Evolutionary conservation across 1,284 basidiomycete species (phyloP), one percentile per base, ranked within the genome.

Genomic region (Schizophyllum amplum): DNA sequence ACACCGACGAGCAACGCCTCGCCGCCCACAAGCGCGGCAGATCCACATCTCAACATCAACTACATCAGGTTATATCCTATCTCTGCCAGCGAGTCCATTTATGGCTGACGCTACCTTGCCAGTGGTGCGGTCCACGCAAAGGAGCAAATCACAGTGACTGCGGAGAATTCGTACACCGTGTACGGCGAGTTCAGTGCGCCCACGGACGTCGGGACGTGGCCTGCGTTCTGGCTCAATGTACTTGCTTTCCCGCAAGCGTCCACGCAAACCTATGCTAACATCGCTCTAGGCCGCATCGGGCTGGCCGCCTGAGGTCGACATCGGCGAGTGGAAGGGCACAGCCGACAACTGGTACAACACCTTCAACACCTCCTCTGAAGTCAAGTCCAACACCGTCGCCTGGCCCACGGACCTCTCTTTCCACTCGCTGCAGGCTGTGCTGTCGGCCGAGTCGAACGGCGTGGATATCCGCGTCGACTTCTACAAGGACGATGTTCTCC

Each of bases 261-360:
- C 27, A 33, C 5, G 27, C 5, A 33, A 33, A n/a, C n/a, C n/a
- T n/a, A n/a, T n/a, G n/a, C n/a, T n/a, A n/a, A n/a, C n/a, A 48
- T 26, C 46, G n/a, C 24, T 5, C 23, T 21, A 73, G 71, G 73
- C 71, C 25, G 75, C 75, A n/a, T 68, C 67, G 48, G 62, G 71
- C 51, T 76, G 75, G 75, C 75, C 74, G 20, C 75, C 75, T 4
- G 75, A 76, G 63, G 59, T 64, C 5, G 75, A 76, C 58, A 72
- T 76, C 48, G 73, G 73, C 15, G 75, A 77, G 67, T 76, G 75
- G 75, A 76, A 76, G 66, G 75, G 75, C 21, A 76, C 74, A 1
- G 62, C 65, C 24, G 60, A 76, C 53, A 75, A 71, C 59, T 76
- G 75, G 74, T 77, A 66, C 65, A 76, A 77, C 63, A 75, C 72